Evolutionary conservation across 768 basidiomycete species (phyloP).

Genomic region (Dentipellis sp.): DNA sequence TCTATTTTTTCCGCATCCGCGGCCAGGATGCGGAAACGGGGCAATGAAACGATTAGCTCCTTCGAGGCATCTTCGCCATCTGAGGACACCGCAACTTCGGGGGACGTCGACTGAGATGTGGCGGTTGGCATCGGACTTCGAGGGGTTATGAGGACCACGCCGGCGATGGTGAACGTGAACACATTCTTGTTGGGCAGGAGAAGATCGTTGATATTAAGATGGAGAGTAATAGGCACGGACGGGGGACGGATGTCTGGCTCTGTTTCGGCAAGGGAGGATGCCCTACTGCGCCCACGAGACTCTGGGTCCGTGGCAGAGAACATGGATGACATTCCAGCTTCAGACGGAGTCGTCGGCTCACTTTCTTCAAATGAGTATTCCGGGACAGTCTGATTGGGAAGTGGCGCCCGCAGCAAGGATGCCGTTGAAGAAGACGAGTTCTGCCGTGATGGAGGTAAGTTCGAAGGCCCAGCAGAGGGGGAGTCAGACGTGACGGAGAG

Average conservation of each 20-base stretch:
- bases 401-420: slow-evolving; percentile 67
- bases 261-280: slow-evolving; percentile 26
- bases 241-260: slow-evolving; percentile 19
- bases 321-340: slow-evolving; percentile 28
- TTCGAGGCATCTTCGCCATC: slow-evolving; percentile 22
- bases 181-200: slow-evolving; percentile 52
- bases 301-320: slow-evolving; percentile 26
- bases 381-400: slow-evolving; percentile 51
- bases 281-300: slow-evolving; percentile 27
- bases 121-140: slow-evolving; percentile 23
- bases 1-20: slow-evolving; percentile 54
- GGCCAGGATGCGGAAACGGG: slow-evolving; percentile 60
- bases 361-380: slow-evolving; percentile 70
- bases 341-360: slow-evolving; percentile 41
- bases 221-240: slow-evolving; percentile 63
- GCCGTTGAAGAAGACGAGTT: slow-evolving; percentile 30
- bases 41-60: slow-evolving; percentile 48
- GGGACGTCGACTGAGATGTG: slow-evolving; percentile 9
- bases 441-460: slow-evolving; percentile 26
- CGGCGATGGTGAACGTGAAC: slow-evolving; percentile 59
- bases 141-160: slow-evolving; percentile 53
- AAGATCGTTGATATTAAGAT: slow-evolving; percentile 75
- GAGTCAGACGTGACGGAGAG: slow-evolving; percentile 2
- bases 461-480: slow-evolving; percentile 6
- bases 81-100: slow-evolving; percentile 2